phyloP scores from a whole-genome alignment of 441 rosid species.

The Omphalea diandra region DNA sequence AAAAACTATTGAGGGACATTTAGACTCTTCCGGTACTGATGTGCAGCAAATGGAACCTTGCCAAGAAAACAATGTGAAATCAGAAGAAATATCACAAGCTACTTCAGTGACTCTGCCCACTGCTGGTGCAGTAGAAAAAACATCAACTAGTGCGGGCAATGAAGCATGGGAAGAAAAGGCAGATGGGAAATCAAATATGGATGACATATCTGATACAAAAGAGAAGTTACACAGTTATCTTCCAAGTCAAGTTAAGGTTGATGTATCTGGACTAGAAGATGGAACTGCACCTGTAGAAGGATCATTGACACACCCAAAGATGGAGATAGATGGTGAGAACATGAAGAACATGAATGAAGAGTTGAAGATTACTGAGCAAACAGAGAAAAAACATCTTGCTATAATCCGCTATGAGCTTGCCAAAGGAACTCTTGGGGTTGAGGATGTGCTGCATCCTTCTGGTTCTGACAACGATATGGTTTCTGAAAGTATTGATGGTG shows the following conservation, averaged over 20 bases:
- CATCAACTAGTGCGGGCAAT: conserved; percentile 28
- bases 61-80: conserved; percentile 40
- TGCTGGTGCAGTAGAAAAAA: conserved; percentile 26
- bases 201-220: conserved; percentile 25
- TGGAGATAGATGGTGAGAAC: conserved; percentile 30
- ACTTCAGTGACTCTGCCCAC: conserved; percentile 22
- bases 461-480: conserved; percentile 28
- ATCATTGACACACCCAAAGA: conserved; percentile 24
- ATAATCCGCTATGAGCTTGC: conserved; percentile 25
- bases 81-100: conserved; percentile 28
- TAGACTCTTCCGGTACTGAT: conserved; percentile 36
- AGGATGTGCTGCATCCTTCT: conserved; percentile 28
- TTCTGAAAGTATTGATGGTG: conserved; percentile 35
- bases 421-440: conserved; percentile 30
- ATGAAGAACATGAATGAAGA: conserved; percentile 32
- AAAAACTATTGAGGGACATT: conserved; percentile 31
- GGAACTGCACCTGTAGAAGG: conserved; percentile 37
- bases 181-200: conserved; percentile 25
- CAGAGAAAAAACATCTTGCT: conserved; percentile 35
- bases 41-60: conserved; percentile 43
- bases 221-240: conserved; percentile 23
- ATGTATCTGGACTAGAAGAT: conserved; percentile 28
- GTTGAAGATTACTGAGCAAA: conserved; percentile 22
- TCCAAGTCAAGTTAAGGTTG: conserved; percentile 30
- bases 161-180: conserved; percentile 31